Conservation (phyloP, 352 stramenopile species). For the Pythium myriotylum region DNA sequence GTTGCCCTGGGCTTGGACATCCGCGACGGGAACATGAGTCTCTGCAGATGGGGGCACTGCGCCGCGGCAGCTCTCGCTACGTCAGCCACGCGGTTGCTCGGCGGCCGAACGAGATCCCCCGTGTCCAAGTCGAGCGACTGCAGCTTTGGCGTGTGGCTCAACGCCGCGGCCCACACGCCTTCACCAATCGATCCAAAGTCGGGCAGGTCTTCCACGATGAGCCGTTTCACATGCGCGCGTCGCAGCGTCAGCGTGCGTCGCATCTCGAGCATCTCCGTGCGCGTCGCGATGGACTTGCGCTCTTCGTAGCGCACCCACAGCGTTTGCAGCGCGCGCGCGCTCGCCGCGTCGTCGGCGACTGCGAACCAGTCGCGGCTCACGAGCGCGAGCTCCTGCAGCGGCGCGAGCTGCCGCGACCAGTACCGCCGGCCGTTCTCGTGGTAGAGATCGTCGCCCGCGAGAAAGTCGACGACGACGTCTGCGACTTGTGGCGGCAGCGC, state of each 20-base stretch:
- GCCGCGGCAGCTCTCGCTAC: background rate
- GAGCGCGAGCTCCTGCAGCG: background rate
- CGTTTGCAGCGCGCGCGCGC: constrained; percentile 1
- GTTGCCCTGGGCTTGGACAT: background rate
- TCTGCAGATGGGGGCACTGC: background rate
- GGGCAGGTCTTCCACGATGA: background rate
- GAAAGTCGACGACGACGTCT: background rate
- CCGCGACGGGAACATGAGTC: background rate
- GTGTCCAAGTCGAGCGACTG: constrained; percentile 2
- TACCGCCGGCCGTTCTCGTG: background rate
- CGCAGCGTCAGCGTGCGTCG: background rate
- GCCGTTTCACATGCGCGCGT: constrained; percentile 1
- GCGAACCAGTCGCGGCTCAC: background rate
- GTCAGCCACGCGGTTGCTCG: background rate
- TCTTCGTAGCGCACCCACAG: background rate
- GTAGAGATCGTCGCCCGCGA: background rate
- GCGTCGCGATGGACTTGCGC: background rate
- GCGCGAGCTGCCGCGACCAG: background rate
- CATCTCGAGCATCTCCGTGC: constrained; percentile 8
- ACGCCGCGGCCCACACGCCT: background rate
- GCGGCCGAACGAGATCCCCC: background rate
- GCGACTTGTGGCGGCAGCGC: background rate
- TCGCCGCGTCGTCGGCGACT: constrained; percentile 3
- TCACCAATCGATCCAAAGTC: background rate
- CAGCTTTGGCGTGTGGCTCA: constrained; percentile 9